Base-by-base conservation (phyloP, 768 basidiomycete species). In the Agrocybe chaxingu region DNA sequence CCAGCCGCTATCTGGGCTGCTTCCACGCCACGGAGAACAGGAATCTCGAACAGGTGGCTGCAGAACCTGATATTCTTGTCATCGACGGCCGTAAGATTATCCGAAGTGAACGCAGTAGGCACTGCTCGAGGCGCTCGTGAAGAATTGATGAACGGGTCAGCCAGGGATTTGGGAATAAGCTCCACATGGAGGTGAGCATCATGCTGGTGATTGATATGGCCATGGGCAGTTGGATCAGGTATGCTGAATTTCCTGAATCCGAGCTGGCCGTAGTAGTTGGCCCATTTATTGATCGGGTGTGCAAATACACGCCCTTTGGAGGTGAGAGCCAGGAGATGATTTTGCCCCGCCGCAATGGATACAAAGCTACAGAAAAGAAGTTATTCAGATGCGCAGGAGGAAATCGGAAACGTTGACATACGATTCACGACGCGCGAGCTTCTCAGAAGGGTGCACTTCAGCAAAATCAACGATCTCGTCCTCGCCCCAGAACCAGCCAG, bases 261-360 rank as follows among this genome's bases (percentile, higher is more conserved):
- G 7, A 98, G 81, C 63, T 97, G 94, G 1, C 90, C 89, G 62
- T 84, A 80, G 1, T 78, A 70, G 67, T 98, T 98, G 29, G 88
- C 93, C 7, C 77, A 65, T 55, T 81, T 81, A 55, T 80, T 81
- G 38, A 90, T 73, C 0, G 94, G 90, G 60, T 91, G 82, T 2
- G 84, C 79, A 62, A 89, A 93, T 4, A 87, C 78, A 42, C 91
- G 85, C 2, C 92, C 92, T 30, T 70, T 72, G 8, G 82, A 85
- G 7, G 87, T 87, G 36, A 87, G 64, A 3, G 82, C 86, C n/a
- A 89, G 76, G 8, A 89, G 69, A 61, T 89, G 87, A 60, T 85
- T 80, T 10, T 71, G 65, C 10, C 94, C 93, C 2, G 87, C 80
- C 3, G 84, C 79, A 18, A 98, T 84, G 1, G 84, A 83, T 0